Conservation (phyloP, 2,329 filamentous ascomycete species). For the Botrytis fragariae region DNA sequence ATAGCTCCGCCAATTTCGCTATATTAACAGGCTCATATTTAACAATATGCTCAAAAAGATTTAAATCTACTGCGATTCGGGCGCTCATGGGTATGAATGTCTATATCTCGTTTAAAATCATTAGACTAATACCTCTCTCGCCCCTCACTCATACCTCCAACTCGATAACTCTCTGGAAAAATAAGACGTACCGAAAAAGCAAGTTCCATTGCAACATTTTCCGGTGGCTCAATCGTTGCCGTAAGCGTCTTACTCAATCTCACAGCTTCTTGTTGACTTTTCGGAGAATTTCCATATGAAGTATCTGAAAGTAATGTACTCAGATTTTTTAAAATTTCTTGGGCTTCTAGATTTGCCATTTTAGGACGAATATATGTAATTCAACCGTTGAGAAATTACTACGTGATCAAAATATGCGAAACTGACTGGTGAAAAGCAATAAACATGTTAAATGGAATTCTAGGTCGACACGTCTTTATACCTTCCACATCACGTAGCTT, state of each 20-base stretch:
- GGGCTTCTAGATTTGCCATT: background rate
- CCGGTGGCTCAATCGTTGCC: background rate
- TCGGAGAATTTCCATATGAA: background rate
- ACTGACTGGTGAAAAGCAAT: background rate
- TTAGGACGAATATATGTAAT: background rate
- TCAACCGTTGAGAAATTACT: background rate
- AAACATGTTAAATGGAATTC: background rate
- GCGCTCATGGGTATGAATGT: background rate
- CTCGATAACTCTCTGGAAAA: background rate
- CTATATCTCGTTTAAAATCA: too few species aligned
- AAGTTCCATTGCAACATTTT: background rate
- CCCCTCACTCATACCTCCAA: background rate
- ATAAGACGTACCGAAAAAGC: background rate
- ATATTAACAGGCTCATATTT: background rate
- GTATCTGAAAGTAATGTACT: background rate
- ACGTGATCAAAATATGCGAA: too few species aligned
- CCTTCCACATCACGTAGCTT: background rate
- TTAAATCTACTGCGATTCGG: background rate
- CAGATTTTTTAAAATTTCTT: background rate
- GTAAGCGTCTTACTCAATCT: background rate
- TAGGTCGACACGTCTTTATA: background rate
- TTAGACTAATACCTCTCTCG: too few species aligned
- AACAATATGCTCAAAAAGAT: constrained; percentile 1
- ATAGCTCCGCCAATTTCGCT: background rate
- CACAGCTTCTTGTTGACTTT: background rate